Percentiles rank a stretch among this genome's conserved stretches.
phyloP scores from a whole-genome alignment of 768 basidiomycete genomes.

The Tulasnella sp. region DNA sequence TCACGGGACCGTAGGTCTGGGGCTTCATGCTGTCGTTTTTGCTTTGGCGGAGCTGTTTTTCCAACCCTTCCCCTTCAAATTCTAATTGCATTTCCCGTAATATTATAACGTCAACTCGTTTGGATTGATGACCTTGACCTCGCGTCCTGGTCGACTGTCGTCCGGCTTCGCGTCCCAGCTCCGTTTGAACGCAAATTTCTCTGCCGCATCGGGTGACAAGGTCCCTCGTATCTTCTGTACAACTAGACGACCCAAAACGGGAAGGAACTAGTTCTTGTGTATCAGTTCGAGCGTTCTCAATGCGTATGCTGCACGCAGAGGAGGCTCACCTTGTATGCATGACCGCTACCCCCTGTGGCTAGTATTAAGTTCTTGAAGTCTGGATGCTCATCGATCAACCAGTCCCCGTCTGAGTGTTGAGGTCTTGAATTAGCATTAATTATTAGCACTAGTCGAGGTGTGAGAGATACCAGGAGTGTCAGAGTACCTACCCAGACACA shows the following conservation, averaged over 20 bases:
- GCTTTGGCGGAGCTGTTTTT: background rate
- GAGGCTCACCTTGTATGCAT: conserved; percentile 63
- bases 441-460: background rate
- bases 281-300: conserved; percentile 5
- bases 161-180: background rate
- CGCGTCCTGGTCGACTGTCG: no score
- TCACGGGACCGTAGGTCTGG: background rate
- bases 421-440: background rate
- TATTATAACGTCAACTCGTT: background rate
- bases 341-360: conserved; percentile 82
- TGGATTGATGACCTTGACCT: no score
- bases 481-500: conserved; percentile 60
- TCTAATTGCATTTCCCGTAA: no score
- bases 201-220: conserved; percentile 38
- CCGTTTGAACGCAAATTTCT: conserved; percentile 57
- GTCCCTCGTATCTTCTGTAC: conserved; percentile 58
- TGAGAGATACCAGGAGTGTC: conserved; percentile 44
- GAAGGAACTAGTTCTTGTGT: conserved; percentile 56
- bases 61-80: background rate
- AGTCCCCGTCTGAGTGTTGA: conserved; percentile 52
- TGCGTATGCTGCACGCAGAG: background rate
- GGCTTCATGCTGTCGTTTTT: background rate
- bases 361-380: conserved; percentile 50
- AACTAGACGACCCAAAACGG: conserved; percentile 68
- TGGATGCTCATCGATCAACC: conserved; percentile 73